A percentile compares a stretch with the other conserved stretches of the same genome.
phyloP scores from a whole-genome alignment of 2,329 filamentous ascomycete genomes.

The Daldinia eschscholtzii region DNA sequence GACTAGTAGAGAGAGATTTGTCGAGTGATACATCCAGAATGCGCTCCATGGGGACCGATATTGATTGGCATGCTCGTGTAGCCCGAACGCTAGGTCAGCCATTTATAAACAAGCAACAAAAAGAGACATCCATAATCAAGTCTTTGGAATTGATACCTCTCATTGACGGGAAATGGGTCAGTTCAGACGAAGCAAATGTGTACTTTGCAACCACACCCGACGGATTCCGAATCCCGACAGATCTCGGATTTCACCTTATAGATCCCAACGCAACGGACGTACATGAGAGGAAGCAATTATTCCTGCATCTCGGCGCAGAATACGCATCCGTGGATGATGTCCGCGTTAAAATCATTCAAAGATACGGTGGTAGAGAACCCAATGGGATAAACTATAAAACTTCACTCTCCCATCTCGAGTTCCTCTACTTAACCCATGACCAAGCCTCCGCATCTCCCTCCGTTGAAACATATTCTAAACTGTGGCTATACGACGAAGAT shows the following conservation, averaged over 20 bases:
- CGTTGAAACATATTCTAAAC: not conserved
- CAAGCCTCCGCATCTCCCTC: not conserved
- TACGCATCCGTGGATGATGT: not conserved
- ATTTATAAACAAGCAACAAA: not conserved
- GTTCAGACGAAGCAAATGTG: not conserved
- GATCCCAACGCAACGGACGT: conserved; percentile 3
- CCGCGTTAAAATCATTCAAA: not conserved
- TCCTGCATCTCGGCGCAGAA: conserved; percentile 11
- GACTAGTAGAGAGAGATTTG: conserved; percentile 29
- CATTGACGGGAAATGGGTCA: conserved; percentile 8
- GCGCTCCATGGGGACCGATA: not conserved
- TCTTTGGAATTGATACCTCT: conserved; percentile 13
- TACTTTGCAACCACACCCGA: conserved; percentile 10
- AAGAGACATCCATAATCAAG: not conserved
- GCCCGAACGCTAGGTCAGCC: not conserved
- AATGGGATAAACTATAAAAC: not conserved
- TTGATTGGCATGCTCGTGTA: conserved; percentile 22
- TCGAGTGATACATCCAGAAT: conserved; percentile 7
- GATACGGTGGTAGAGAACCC: not conserved
- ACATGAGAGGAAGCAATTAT: not conserved
- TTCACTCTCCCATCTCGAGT: conserved; percentile 20
- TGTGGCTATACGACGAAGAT: not conserved
- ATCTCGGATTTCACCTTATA: conserved; percentile 10
- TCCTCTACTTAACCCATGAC: conserved; percentile 23
- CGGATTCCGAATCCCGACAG: conserved; percentile 18